Evolutionary conservation across 1,284 basidiomycete genomes (phyloP).

Genomic region (Puccinia coronata): DNA sequence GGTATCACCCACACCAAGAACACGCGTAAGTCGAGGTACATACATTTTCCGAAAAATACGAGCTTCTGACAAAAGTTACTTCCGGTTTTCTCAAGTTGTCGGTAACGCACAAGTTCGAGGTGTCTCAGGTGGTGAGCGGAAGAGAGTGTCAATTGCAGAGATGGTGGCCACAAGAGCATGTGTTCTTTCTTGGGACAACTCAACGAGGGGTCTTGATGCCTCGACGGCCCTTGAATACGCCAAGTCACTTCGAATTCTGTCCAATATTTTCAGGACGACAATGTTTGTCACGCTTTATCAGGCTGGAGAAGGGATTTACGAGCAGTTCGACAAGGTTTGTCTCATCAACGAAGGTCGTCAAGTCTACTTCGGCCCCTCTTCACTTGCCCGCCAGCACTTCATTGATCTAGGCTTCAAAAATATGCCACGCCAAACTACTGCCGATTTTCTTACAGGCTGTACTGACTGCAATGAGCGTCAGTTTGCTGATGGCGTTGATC

Average conservation of each 20-base stretch:
- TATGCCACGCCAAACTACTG: constrained; percentile 69
- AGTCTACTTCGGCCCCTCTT: constrained; percentile 75
- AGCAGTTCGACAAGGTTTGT: constrained; percentile 66
- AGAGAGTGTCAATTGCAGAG: constrained; percentile 68
- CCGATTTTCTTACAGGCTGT: constrained; percentile 61
- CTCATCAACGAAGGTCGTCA: constrained; percentile 79
- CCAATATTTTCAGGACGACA: constrained; percentile 62
- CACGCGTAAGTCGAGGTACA: constrained; percentile 22
- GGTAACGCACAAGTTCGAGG: constrained; percentile 65
- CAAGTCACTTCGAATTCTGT: constrained; percentile 64
- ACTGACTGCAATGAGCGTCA: constrained; percentile 61
- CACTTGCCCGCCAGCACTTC: constrained; percentile 75
- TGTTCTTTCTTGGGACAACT: constrained; percentile 59
- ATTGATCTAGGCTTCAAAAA: constrained; percentile 68
- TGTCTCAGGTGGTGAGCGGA: constrained; percentile 66
- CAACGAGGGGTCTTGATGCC: constrained; percentile 74
- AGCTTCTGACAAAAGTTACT: background rate
- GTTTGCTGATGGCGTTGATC: constrained; percentile 57
- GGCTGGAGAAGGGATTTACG: constrained; percentile 63
- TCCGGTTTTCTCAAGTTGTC: constrained; percentile 58
- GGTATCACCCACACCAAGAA: constrained; percentile 45
- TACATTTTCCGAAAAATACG: background rate
- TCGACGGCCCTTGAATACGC: constrained; percentile 66
- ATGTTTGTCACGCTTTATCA: constrained; percentile 63
- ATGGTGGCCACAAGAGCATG: constrained; percentile 62